A percentile compares a stretch with the other conserved stretches of the same genome.
phyloP scores from a whole-genome alignment of 495 filamentous ascomycete species.

The Podospora comata region DNA sequence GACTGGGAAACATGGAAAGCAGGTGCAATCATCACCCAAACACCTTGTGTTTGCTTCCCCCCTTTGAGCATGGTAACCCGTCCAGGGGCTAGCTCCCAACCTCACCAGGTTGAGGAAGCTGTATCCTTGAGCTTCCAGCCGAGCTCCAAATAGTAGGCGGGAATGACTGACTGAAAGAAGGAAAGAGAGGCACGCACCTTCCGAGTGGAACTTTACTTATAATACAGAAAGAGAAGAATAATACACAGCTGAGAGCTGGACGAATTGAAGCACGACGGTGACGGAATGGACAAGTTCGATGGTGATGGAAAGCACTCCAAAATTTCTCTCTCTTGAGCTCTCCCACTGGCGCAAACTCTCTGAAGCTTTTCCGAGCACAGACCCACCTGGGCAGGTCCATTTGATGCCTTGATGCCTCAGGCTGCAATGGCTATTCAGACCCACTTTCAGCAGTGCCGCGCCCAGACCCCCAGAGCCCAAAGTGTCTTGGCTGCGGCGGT shows the following conservation, averaged over 20 bases:
- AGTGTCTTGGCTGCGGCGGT: neutral
- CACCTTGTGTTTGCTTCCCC: neutral
- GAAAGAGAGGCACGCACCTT: conserved; percentile 11
- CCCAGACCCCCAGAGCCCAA: conserved; percentile 8
- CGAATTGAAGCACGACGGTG: conserved; percentile 24
- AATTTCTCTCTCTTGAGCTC: conserved; percentile 14
- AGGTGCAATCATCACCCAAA: neutral
- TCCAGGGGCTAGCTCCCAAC: neutral
- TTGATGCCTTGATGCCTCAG: conserved; percentile 21
- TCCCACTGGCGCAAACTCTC: neutral
- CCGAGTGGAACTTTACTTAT: conserved; percentile 1
- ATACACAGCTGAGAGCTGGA: conserved; percentile 21
- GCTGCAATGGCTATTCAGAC: conserved; percentile 10
- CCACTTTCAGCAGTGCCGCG: neutral
- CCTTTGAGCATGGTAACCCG: neutral
- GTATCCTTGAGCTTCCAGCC: neutral
- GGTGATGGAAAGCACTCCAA: conserved; percentile 3
- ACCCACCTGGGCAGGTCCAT: neutral
- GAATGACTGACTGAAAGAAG: neutral
- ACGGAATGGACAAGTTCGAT: conserved; percentile 6
- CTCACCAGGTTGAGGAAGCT: neutral
- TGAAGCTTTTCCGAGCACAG: conserved; percentile 19
- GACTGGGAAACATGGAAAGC: too few relatives aligned
- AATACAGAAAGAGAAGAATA: conserved; percentile 8
- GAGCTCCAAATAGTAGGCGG: neutral